Conservation (phyloP, 768 basidiomycete species). For the Termitomyces sp. region DNA sequence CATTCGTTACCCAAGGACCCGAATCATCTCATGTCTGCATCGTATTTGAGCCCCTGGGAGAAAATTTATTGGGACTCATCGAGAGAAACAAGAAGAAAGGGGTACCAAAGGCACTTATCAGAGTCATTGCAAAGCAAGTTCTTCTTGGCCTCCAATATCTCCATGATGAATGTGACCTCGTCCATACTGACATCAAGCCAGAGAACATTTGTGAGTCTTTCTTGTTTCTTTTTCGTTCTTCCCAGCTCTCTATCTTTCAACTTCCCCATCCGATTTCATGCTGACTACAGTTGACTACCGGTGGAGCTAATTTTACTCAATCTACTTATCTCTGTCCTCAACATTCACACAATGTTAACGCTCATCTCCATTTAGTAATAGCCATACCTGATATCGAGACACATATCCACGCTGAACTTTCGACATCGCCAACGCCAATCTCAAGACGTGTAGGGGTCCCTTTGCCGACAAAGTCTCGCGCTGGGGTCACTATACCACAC, state of each 20-base stretch:
- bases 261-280: slow-evolving; percentile 9
- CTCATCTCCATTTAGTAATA: slow-evolving; percentile 56
- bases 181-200: slow-evolving; percentile 93
- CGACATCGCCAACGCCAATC: slow-evolving; percentile 64
- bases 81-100: slow-evolving; percentile 81
- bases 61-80: slow-evolving; percentile 70
- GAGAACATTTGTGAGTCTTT: slow-evolving; percentile 83
- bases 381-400: slow-evolving; percentile 78
- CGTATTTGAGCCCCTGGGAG: slow-evolving; percentile 84
- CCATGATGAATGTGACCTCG: slow-evolving; percentile 88
- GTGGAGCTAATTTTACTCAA: slow-evolving; percentile 27
- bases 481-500: slow-evolving; percentile 59
- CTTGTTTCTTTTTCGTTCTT: slow-evolving; percentile 5
- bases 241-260: slow-evolving; percentile 5
- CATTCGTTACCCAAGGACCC: slow-evolving; percentile 74
- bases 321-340: slow-evolving; percentile 26
- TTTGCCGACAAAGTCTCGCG: slow-evolving; percentile 56
- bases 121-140: slow-evolving; percentile 82
- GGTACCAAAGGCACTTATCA: slow-evolving; percentile 78
- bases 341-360: slow-evolving; percentile 18
- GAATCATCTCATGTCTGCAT: slow-evolving; percentile 84
- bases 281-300: slow-evolving; percentile 13
- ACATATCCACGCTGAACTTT: slow-evolving; percentile 69
- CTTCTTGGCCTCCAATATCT: slow-evolving; percentile 88
- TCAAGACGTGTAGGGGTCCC: slow-evolving; percentile 83